These are phyloP conservation scores for Yamadazyma philogaea DNA, from an alignment of 805 yeast genomes.

Conservation along the genomic window DNA sequence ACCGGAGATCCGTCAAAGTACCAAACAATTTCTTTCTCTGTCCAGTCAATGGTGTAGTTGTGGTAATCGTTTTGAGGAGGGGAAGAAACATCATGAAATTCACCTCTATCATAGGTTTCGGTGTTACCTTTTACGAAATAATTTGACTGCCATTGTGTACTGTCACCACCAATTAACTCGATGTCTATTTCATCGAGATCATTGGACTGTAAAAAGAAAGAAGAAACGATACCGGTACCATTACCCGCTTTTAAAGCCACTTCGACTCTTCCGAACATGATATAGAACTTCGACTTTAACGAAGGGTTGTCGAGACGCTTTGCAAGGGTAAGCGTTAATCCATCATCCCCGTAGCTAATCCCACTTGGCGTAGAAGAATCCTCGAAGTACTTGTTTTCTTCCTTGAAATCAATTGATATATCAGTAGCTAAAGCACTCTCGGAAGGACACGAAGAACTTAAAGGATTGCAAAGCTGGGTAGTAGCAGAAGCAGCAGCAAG, in stretches of 20 bases:
- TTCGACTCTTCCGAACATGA: conserved; percentile 80
- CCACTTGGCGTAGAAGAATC: conserved; percentile 37
- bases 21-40: conserved; percentile 60
- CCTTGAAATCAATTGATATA: conserved; percentile 49
- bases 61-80: conserved; percentile 60
- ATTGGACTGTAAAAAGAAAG: conserved; percentile 74
- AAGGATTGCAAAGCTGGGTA: conserved; percentile 23
- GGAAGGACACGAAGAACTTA: conserved; percentile 22
- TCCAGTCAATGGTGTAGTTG: conserved; percentile 84
- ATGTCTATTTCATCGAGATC: conserved; percentile 84
- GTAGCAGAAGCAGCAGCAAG: conserved; percentile 12
- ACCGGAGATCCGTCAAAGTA: conserved; percentile 63
- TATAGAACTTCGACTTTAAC: conserved; percentile 67
- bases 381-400: conserved; percentile 43
- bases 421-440: conserved; percentile 64
- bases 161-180: conserved; percentile 82
- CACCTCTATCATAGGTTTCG: conserved; percentile 75
- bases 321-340: conserved; percentile 55
- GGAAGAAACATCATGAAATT: conserved; percentile 50
- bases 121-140: conserved; percentile 79
- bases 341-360: conserved; percentile 44
- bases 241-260: conserved; percentile 64
- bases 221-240: conserved; percentile 76
- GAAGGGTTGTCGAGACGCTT: conserved; percentile 73
- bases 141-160: conserved; percentile 68